Evolutionary conservation across 768 basidiomycete species (phyloP), one percentile per base, ranked within the genome.

Genomic region (Naganishia onofrii): DNA sequence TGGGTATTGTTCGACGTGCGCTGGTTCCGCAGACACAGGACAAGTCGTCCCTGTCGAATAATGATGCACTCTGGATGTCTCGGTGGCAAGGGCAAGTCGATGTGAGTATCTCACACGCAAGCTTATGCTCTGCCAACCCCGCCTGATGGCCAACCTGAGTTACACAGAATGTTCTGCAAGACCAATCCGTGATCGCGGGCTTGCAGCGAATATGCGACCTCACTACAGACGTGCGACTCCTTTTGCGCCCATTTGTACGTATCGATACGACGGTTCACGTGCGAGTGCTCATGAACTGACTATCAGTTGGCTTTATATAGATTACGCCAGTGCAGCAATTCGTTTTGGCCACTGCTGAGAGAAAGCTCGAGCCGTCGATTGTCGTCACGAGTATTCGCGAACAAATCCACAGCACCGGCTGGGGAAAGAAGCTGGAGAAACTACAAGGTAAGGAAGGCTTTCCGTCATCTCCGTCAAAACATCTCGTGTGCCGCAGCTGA

Each of bases 51-150:
- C 81, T 80, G 0, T 70, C 74, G 0, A 75, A 76, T 3, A 72
- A 52, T 8, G 58, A 71, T 26, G 80, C 82, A n/a, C 86, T 88
- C 68, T 93, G 92, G 93, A 75, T 76, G 34, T 44, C 72, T 0
- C 75, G 85, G 46, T 95, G 92, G 92, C 74, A 78, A 3, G 74
- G 76, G 42, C 83, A 82, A 9, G 85, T 93, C 3, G 84, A 89
- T 34, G 81, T 80, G 51, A 52, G 80, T 51, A 13, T 51, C n/a
- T 72, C 36, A 1, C 46, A 58, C 3, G 17, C 5, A 54, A 23
- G 8, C 38, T n/a, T 74, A 75, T 5, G 34, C 12, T 12, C 68
- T 65, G 42, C 23, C 75, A 7, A 67, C 76, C 19, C 67, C 67
- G 8, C 63, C 72, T 73, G 21, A 36, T 63, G 26, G 69, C 65